A percentile compares a stretch with the other conserved stretches of the same genome.
phyloP scores from a whole-genome alignment of 371 early-diverging fungal genomes.

The Ordospora pajunii region DNA sequence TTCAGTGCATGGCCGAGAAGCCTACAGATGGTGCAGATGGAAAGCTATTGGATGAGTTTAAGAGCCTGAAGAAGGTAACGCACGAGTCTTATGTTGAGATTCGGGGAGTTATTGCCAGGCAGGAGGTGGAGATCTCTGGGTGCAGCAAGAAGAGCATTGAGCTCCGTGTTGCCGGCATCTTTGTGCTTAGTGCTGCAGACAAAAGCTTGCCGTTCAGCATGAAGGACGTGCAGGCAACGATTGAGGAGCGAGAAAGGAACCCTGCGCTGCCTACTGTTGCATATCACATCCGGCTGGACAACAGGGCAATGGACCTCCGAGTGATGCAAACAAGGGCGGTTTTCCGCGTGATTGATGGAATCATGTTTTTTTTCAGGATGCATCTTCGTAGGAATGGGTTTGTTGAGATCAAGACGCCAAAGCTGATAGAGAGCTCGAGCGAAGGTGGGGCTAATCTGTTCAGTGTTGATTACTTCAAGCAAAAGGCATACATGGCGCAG shows the following conservation, averaged over 20 bases:
- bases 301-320: slow-evolving; percentile 86
- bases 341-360: slow-evolving; percentile 84
- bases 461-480: slow-evolving; percentile 86
- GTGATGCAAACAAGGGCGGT: slow-evolving; percentile 90
- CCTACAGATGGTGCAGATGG: neutral
- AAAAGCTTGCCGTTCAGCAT: slow-evolving; percentile 76
- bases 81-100: slow-evolving; percentile 57
- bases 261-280: slow-evolving; percentile 63
- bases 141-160: slow-evolving; percentile 55
- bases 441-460: slow-evolving; percentile 99
- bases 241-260: slow-evolving; percentile 64
- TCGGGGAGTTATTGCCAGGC: slow-evolving; percentile 26
- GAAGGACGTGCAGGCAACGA: slow-evolving; percentile 82
- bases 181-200: slow-evolving; percentile 32
- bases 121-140: slow-evolving; percentile 38
- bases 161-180: slow-evolving; percentile 36
- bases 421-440: slow-evolving; percentile 82
- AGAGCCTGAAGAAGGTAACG: neutral
- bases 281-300: slow-evolving; percentile 84
- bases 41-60: neutral
- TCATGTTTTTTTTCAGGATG: slow-evolving; percentile 83
- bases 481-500: slow-evolving; percentile 85
- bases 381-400: slow-evolving; percentile 73
- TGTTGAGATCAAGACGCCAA: slow-evolving; percentile 95
- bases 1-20: slow-evolving; percentile 40